These are phyloP conservation scores for Prototheca cutis DNA, from an alignment of 163 green algal genomes.

Conservation along the genomic window DNA sequence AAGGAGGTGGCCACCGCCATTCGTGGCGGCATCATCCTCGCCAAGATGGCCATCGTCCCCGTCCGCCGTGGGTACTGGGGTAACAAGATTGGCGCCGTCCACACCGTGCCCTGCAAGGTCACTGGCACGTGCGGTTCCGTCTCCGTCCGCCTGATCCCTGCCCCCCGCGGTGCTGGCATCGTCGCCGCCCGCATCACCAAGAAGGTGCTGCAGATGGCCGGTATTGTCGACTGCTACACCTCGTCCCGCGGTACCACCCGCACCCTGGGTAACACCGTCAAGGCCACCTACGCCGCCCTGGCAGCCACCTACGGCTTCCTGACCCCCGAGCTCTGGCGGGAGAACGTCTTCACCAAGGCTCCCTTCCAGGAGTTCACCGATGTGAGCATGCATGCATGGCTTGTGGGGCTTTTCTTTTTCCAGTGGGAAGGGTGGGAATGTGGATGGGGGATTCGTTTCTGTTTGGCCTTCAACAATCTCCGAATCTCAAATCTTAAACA, in stretches of 20 bases:
- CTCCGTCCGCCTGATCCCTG: conserved; percentile 90
- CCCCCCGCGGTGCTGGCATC: conserved; percentile 90
- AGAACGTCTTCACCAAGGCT: conserved; percentile 85
- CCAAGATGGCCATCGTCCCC: conserved; percentile 92
- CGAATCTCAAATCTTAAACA: too few relatives aligned
- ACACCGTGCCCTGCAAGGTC: conserved; percentile 87
- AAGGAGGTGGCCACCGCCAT: conserved; percentile 99
- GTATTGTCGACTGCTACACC: conserved; percentile 99
- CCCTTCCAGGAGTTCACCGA: conserved; percentile 69
- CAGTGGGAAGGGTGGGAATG: too few relatives aligned
- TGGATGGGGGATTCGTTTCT: too few relatives aligned
- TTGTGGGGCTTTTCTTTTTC: too few relatives aligned
- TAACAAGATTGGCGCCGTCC: conserved; percentile 87
- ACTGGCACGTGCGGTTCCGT: conserved; percentile 96
- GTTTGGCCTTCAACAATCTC: too few relatives aligned
- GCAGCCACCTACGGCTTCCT: conserved; percentile 92
- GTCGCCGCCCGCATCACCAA: conserved; percentile 94
- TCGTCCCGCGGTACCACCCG: conserved; percentile 86
- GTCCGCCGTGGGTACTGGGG: conserved; percentile 97
- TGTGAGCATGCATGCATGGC: too few relatives aligned
- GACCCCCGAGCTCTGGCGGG: conserved; percentile 91
- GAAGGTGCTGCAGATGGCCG: conserved; percentile 99
- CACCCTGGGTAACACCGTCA: conserved; percentile 99
- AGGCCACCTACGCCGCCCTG: conserved; percentile 84
- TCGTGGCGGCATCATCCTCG: conserved; percentile 92